Evolutionary conservation across 148 eudicot genomes (phyloP), one percentile per base, ranked within the genome.

Genomic region (Rhododendron ferrugineum): DNA sequence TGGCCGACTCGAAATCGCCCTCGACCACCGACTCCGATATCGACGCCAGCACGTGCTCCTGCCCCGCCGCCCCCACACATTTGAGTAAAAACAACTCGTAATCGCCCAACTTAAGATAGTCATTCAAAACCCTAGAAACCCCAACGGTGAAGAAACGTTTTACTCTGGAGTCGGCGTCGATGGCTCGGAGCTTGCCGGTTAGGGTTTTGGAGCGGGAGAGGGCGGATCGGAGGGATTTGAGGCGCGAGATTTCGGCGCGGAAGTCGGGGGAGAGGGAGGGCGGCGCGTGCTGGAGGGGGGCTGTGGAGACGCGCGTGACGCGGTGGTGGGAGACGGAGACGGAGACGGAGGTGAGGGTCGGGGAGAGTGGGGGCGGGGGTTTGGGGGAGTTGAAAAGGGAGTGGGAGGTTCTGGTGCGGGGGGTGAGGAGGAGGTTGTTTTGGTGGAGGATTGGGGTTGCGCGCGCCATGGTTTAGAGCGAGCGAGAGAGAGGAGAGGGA

Each of bases 51-150:
- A 93, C 94, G 54, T 93, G 94, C 90, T 89, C 94, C 66, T 95
- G 97, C 76, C 98, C 97, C 28, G 92, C 96, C 5, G 98, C 98
- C 40, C 93, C 91, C 77, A 96, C 90, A 52, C 98, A 95, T 81
- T 95, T 96, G n/a, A 96, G 83, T 94, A 96, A 86, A 88, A 84
- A 96, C 88, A 91, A 0, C 52, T 96, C 98, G 49, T 87, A 84
- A 44, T 90, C 83, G n/a, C 83, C 92, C 88, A 95, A 85, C 47
- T 84, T 66, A 4, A 88, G 47, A 60, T 73, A 81, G 30, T 22
- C 10, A 20, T 88, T 88, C 76, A 89, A 89, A 86, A 84, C 91
- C 93, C 93, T 89, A 79, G 66, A 68, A 49, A 90, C 84, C 72
- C 86, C 89, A 37, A 6, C 30, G 28, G 84, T 56, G 14, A 93